Evolutionary conservation across 768 basidiomycete species (phyloP).

Genomic region (Cubamyces sp.): DNA sequence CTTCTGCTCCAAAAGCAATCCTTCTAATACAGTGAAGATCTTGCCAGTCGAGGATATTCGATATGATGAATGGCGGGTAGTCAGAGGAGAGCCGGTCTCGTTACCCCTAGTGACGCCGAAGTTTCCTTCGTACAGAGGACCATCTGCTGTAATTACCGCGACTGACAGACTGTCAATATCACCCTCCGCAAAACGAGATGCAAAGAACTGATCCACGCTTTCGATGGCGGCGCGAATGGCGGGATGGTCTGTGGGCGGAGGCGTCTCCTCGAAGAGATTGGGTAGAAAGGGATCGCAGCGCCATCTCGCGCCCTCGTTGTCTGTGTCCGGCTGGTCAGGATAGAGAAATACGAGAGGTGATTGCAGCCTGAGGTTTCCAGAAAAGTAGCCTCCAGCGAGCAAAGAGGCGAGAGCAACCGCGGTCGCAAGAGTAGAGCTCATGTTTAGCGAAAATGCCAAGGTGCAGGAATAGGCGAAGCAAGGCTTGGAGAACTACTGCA

Average conservation of each 20-base stretch:
- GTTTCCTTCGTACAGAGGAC: constrained; percentile 48
- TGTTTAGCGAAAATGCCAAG: not conserved
- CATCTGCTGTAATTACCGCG: constrained; percentile 50
- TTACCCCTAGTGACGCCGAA: constrained; percentile 38
- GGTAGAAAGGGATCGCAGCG: constrained; percentile 35
- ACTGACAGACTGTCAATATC: constrained; percentile 55
- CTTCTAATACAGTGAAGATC: constrained; percentile 53
- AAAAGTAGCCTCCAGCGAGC: constrained; percentile 35
- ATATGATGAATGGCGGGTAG: constrained; percentile 48
- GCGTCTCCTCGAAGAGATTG: constrained; percentile 30
- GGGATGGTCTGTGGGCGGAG: constrained; percentile 25
- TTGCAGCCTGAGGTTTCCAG: constrained; percentile 37
- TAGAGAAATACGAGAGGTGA: no score
- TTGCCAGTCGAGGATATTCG: constrained; percentile 57
- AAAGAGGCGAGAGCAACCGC: not conserved
- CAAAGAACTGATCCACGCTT: constrained; percentile 22
- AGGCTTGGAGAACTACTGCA: not conserved
- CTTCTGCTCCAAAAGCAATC: constrained; percentile 50
- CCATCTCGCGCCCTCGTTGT: constrained; percentile 17
- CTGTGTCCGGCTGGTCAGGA: not conserved
- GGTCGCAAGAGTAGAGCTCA: not conserved
- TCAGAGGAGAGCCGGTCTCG: constrained; percentile 15
- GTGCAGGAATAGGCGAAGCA: not conserved
- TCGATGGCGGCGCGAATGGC: constrained; percentile 15
- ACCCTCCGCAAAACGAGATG: constrained; percentile 23